These are phyloP conservation scores for Ceratobasidium sp. DNA, from an alignment of 1,284 basidiomycete species.

Conservation along the genomic window DNA sequence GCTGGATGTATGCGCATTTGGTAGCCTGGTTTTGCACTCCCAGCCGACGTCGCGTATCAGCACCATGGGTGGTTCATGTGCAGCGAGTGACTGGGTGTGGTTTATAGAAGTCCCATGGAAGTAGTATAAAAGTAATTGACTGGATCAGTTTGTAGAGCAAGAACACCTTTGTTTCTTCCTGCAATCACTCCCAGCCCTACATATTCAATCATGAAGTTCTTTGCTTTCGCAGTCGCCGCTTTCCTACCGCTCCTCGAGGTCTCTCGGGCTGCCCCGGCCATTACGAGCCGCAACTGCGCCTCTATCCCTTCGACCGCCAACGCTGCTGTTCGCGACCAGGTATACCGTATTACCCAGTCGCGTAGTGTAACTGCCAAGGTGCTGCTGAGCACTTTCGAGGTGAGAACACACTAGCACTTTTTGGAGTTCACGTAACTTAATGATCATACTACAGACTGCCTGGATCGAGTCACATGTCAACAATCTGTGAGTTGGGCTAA, in stretches of 20 bases:
- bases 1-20: constrained; percentile 8
- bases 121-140: constrained; percentile 5
- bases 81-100: neutral
- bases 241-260: constrained; percentile 18
- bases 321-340: constrained; percentile 24
- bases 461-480: constrained; percentile 35
- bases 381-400: constrained; percentile 24
- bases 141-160: neutral
- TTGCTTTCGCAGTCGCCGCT: constrained; percentile 3
- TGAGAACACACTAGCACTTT: neutral
- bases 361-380: constrained; percentile 31
- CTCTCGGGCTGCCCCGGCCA: constrained; percentile 10
- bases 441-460: constrained; percentile 4
- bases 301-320: constrained; percentile 23
- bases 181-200: neutral
- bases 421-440: neutral
- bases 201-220: constrained; percentile 4
- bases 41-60: constrained; percentile 35
- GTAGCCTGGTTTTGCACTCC: neutral
- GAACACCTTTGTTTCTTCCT: neutral
- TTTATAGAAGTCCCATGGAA: neutral
- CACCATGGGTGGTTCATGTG: neutral
- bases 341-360: constrained; percentile 23
- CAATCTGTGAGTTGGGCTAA: constrained; percentile 10
- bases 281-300: constrained; percentile 4